Evolutionary conservation across 441 rosid species (phyloP).

Genomic region (Hypseocharis bilobata): DNA sequence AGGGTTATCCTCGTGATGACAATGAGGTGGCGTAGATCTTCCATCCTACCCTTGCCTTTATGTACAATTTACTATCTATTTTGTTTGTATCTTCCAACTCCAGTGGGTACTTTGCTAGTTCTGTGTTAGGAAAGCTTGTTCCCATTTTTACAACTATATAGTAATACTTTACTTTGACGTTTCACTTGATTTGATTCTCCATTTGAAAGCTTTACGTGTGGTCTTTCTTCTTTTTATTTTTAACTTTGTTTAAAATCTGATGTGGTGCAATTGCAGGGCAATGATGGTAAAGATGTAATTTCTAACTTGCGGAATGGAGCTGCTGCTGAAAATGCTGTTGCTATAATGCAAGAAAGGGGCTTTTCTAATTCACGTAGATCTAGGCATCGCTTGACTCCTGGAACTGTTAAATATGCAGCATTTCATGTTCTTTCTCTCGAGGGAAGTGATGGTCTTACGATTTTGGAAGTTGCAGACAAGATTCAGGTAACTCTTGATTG

Average conservation of each 20-base stretch:
- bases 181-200: neutral
- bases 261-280: constrained; percentile 43
- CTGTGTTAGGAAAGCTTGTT: neutral
- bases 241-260: neutral
- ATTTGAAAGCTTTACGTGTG: neutral
- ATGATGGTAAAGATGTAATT: constrained; percentile 54
- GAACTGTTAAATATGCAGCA: constrained; percentile 87
- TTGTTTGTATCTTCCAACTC: neutral
- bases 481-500: constrained; percentile 50
- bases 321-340: constrained; percentile 75
- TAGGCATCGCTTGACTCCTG: constrained; percentile 84
- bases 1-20: constrained; percentile 40
- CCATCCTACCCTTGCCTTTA: neutral
- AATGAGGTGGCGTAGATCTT: constrained; percentile 42
- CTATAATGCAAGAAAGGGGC: constrained; percentile 80
- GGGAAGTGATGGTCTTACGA: constrained; percentile 60
- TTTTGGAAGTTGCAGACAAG: constrained; percentile 73
- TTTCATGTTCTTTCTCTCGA: constrained; percentile 73
- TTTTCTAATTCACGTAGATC: constrained; percentile 59
- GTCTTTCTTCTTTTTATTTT: neutral
- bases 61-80: neutral
- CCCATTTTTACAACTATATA: neutral
- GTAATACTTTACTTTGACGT: neutral
- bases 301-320: constrained; percentile 61
- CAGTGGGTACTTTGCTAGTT: neutral